A percentile compares a stretch with the other conserved stretches of the same genome.
phyloP scores from a whole-genome alignment of 106 monocot genomes.

The Dendrobium nobile region DNA sequence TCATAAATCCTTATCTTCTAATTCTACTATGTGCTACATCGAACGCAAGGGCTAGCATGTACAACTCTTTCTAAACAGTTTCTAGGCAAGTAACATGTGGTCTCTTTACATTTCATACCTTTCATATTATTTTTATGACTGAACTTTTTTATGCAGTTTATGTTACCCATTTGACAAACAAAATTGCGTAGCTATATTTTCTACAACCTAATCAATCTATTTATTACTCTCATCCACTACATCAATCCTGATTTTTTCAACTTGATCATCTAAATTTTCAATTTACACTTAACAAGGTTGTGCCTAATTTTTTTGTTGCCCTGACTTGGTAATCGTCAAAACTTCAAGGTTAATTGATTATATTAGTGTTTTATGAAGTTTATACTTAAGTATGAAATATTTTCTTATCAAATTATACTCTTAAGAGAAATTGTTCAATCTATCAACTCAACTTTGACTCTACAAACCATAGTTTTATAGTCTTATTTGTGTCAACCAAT shows the following conservation, averaged over 20 bases:
- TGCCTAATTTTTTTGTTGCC: not conserved
- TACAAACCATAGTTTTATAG: too few species aligned
- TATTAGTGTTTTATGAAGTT: not conserved
- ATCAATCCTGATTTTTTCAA: not conserved
- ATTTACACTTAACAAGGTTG: not conserved
- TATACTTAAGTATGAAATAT: not conserved
- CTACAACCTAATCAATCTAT: not conserved
- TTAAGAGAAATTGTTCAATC: not conserved
- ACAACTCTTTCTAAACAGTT: not conserved
- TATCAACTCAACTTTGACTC: not conserved
- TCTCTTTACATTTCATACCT: not conserved
- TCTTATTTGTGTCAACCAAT: too few species aligned
- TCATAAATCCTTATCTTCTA: not conserved
- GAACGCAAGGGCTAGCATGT: not conserved
- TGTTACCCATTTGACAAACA: not conserved
- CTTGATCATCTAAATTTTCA: not conserved
- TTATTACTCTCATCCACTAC: not conserved
- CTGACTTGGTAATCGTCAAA: not conserved
- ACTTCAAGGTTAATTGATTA: not conserved
- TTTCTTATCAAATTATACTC: not conserved
- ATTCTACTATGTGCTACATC: not conserved
- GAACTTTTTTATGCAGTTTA: not conserved
- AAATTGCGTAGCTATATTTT: not conserved
- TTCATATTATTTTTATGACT: not conserved
- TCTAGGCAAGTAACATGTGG: not conserved